phyloP scores from a whole-genome alignment of 495 filamentous ascomycete genomes.

The Talaromyces adpressus region DNA sequence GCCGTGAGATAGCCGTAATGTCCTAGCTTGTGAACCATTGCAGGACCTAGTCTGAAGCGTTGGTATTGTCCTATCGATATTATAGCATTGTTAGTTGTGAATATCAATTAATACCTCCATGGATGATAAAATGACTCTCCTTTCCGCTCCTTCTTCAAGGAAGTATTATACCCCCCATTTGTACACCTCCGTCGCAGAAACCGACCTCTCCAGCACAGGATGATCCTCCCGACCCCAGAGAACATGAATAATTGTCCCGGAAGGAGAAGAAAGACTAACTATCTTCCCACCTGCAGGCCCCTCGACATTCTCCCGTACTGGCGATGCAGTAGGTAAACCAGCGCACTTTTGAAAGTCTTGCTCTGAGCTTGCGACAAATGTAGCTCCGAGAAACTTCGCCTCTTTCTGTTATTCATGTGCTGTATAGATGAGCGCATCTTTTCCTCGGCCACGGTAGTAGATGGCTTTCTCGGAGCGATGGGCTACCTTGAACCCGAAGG shows the following conservation, averaged over 20 bases:
- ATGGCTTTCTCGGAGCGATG: constrained; percentile 36
- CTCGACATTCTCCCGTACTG: constrained; percentile 11
- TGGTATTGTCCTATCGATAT: constrained; percentile 12
- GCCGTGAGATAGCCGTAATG: constrained; percentile 60
- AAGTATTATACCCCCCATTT: constrained; percentile 11
- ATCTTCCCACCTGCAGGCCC: constrained; percentile 20
- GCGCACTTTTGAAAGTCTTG: constrained; percentile 38
- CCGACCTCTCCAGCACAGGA: background rate
- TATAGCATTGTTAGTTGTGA: background rate
- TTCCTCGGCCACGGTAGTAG: constrained; percentile 52
- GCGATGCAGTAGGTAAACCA: constrained; percentile 10
- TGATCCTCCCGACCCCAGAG: constrained; percentile 16
- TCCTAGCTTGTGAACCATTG: constrained; percentile 59
- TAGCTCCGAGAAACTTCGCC: constrained; percentile 43
- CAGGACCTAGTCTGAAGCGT: constrained; percentile 41
- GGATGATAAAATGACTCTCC: background rate
- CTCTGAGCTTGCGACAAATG: constrained; percentile 45
- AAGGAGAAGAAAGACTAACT: constrained; percentile 16
- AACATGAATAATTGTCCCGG: constrained; percentile 18
- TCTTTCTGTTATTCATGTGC: constrained; percentile 17
- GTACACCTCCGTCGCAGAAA: constrained; percentile 7
- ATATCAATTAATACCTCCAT: too few relatives aligned
- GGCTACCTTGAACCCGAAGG: constrained; percentile 46
- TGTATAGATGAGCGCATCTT: constrained; percentile 43
- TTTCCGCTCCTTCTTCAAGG: constrained; percentile 13